Evolutionary conservation across 495 filamentous ascomycete genomes (phyloP).

Genomic region (Penicillium bovifimosum): DNA sequence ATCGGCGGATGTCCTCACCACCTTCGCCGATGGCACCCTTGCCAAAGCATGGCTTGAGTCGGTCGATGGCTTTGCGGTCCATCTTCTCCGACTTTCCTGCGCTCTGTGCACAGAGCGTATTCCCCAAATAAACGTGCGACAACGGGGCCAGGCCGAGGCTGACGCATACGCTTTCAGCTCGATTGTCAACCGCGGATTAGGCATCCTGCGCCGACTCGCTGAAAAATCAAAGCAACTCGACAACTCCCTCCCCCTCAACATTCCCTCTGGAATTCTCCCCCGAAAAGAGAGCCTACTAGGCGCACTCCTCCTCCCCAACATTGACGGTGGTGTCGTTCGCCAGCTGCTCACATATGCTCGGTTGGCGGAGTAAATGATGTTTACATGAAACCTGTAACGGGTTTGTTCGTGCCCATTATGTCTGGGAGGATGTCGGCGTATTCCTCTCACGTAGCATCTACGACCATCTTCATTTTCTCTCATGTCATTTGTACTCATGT

Average conservation of each 20-base stretch:
- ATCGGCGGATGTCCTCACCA: slow-evolving; percentile 81
- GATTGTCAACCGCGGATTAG: slow-evolving; percentile 65
- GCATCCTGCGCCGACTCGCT: slow-evolving; percentile 60
- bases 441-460: slow-evolving; percentile 17
- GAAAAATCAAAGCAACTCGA: slow-evolving; percentile 67
- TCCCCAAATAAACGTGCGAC: slow-evolving; percentile 33
- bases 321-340: slow-evolving; percentile 57
- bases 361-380: slow-evolving; percentile 44
- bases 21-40: slow-evolving; percentile 63
- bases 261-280: slow-evolving; percentile 63
- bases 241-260: slow-evolving; percentile 31
- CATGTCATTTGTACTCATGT: slow-evolving; percentile 34
- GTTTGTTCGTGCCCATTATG: slow-evolving; percentile 10
- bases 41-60: slow-evolving; percentile 81
- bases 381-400: background rate
- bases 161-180: slow-evolving; percentile 45
- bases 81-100: slow-evolving; percentile 66
- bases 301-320: slow-evolving; percentile 58
- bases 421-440: slow-evolving; percentile 5
- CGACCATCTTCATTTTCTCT: slow-evolving; percentile 22
- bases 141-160: slow-evolving; percentile 34
- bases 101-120: slow-evolving; percentile 58
- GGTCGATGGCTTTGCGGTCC: slow-evolving; percentile 77
- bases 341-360: slow-evolving; percentile 68
- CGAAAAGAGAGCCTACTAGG: slow-evolving; percentile 64